phyloP scores from a whole-genome alignment of 192 early-diverging fungal genomes.

The Gryganskiella cystojenkinii region DNA sequence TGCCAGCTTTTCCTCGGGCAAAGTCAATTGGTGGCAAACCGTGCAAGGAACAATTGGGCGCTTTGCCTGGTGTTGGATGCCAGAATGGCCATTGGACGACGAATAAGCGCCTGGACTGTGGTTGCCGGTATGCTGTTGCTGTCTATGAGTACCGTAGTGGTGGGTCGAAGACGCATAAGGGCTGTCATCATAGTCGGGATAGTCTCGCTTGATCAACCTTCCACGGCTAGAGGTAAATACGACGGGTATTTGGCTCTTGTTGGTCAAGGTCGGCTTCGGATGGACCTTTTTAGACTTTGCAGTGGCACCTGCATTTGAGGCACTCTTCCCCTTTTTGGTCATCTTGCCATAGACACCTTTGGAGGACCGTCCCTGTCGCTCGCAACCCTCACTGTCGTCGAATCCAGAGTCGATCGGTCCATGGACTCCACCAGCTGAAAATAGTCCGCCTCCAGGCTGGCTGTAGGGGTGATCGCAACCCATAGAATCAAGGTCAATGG shows the following conservation, averaged over 20 bases:
- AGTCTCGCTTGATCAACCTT: constrained; percentile 41
- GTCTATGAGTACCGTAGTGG: background rate
- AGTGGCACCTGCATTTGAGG: background rate
- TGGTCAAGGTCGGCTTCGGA: constrained; percentile 34
- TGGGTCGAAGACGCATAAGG: background rate
- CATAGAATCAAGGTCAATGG: constrained; percentile 37
- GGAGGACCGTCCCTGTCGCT: constrained; percentile 37
- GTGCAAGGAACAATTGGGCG: constrained; percentile 36
- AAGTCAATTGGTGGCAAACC: constrained; percentile 43
- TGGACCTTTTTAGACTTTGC: constrained; percentile 47
- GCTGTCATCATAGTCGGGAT: constrained; percentile 22
- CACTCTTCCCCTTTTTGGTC: constrained; percentile 35
- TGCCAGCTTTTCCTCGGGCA: constrained; percentile 42
- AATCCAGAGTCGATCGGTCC: constrained; percentile 29
- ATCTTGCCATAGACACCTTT: constrained; percentile 38
- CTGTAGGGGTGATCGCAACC: constrained; percentile 37
- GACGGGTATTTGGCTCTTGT: constrained; percentile 20
- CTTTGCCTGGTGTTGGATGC: constrained; percentile 6
- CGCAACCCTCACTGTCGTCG: constrained; percentile 46
- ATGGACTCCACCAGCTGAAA: background rate
- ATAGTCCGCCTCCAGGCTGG: background rate
- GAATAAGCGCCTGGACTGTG: background rate
- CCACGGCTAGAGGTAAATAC: constrained; percentile 50
- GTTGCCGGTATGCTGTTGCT: background rate
- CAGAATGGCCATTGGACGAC: background rate